These are phyloP conservation scores for Aspergillus saccharolyticus DNA, from an alignment of 495 filamentous ascomycete species.

Conservation along the genomic window DNA sequence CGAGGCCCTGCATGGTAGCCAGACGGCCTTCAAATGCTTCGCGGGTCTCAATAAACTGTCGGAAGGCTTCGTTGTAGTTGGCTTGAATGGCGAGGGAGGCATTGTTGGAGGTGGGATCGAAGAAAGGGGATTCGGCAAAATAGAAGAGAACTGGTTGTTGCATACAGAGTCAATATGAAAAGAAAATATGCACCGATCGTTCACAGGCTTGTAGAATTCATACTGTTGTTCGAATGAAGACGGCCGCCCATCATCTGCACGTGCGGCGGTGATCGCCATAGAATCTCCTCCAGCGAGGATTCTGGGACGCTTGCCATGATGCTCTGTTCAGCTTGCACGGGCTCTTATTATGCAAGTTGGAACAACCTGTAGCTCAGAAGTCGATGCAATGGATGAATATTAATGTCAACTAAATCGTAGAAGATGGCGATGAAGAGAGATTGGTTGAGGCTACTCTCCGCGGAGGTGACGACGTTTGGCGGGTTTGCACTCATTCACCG, in stretches of 20 bases:
- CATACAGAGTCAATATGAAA: neutral
- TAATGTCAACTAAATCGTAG: neutral
- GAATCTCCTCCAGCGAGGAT: constrained; percentile 68
- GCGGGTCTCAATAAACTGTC: constrained; percentile 60
- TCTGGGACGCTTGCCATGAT: constrained; percentile 45
- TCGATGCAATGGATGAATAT: neutral
- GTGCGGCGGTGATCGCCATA: constrained; percentile 60
- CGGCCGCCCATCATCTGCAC: constrained; percentile 56
- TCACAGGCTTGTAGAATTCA: constrained; percentile 14
- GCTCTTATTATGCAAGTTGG: neutral
- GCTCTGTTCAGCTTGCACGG: neutral
- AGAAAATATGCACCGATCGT: too few relatives aligned
- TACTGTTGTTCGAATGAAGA: constrained; percentile 48
- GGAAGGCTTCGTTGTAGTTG: constrained; percentile 62
- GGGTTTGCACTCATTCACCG: neutral
- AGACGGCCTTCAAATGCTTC: constrained; percentile 75
- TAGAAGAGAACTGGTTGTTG: constrained; percentile 68
- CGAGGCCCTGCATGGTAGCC: constrained; percentile 72
- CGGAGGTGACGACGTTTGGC: constrained; percentile 1
- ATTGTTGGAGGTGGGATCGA: constrained; percentile 86
- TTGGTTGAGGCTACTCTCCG: neutral
- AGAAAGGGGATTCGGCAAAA: constrained; percentile 86
- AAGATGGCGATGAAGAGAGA: constrained; percentile 1
- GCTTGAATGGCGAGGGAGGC: constrained; percentile 70
- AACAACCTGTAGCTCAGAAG: neutral